A percentile compares a stretch with the other conserved stretches of the same genome.
These are phyloP conservation scores for Alloteropsis semialata DNA, from an alignment of 176 grass and related monocot species.

Conservation along the genomic window DNA sequence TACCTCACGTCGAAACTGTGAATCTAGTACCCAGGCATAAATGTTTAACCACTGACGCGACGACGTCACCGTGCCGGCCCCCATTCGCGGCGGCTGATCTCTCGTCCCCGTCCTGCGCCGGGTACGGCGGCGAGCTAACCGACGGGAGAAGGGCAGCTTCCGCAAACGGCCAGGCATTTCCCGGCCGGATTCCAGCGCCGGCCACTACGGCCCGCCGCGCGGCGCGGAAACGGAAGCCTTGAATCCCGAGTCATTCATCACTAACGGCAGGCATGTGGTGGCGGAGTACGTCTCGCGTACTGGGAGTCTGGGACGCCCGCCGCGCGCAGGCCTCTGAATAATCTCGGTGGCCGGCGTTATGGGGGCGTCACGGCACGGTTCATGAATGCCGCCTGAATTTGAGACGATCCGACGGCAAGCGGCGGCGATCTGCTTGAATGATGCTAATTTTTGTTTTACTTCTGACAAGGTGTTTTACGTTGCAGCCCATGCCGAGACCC, in stretches of 20 bases:
- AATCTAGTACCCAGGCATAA: no score
- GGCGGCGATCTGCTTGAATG: background rate
- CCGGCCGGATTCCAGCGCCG: background rate
- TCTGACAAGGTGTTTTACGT: no score
- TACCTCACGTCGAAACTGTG: no score
- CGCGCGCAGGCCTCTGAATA: background rate
- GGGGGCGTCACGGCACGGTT: background rate
- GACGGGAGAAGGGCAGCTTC: background rate
- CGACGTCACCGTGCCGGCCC: no score
- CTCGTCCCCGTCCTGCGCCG: background rate
- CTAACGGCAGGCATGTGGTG: background rate
- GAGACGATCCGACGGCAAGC: background rate
- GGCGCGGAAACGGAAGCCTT: background rate
- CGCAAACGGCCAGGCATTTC: background rate
- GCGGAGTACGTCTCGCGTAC: background rate
- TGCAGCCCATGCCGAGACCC: no score
- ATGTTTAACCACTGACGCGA: no score
- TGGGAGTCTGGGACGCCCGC: background rate
- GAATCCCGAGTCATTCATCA: background rate
- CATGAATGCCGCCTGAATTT: background rate
- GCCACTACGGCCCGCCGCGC: background rate
- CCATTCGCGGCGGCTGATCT: no score
- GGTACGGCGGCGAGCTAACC: background rate
- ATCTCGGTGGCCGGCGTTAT: background rate
- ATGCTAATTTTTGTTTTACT: no score